Percentiles rank a stretch among this genome's conserved stretches.
phyloP scores from a whole-genome alignment of 2,329 filamentous ascomycete species.

The Chaetothyriales sp. region DNA sequence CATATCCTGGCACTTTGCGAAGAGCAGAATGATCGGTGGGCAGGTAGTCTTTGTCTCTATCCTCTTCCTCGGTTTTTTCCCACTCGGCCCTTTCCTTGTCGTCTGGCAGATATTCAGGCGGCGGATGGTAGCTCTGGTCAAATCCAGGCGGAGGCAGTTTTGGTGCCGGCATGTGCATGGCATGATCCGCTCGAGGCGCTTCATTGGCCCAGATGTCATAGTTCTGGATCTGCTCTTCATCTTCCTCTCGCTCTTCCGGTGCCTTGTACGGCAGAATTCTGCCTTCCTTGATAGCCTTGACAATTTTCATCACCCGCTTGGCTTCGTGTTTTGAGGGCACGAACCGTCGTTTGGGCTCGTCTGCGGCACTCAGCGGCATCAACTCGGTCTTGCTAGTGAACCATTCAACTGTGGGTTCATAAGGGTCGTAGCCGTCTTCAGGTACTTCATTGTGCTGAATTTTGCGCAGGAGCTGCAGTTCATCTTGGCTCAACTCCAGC shows the following conservation, averaged over 20 bases:
- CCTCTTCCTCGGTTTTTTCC: slow-evolving; percentile 76
- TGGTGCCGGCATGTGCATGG: slow-evolving; percentile 89
- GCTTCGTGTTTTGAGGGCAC: slow-evolving; percentile 93
- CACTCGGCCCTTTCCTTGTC: slow-evolving; percentile 70
- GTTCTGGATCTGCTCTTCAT: slow-evolving; percentile 54
- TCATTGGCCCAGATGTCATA: slow-evolving; percentile 97
- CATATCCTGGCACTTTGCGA: slow-evolving; percentile 83
- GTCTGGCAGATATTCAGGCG: slow-evolving; percentile 80
- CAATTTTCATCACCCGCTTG: slow-evolving; percentile 92
- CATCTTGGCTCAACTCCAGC: slow-evolving; percentile 69
- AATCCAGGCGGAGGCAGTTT: slow-evolving; percentile 88
- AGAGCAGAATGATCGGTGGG: slow-evolving; percentile 69
- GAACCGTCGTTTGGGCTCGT: slow-evolving; percentile 90
- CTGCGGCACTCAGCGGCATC: slow-evolving; percentile 88
- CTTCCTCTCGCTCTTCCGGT: slow-evolving; percentile 55
- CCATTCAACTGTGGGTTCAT: slow-evolving; percentile 86
- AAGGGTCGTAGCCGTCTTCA: slow-evolving; percentile 79
- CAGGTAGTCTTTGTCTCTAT: slow-evolving; percentile 76
- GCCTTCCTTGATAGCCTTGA: slow-evolving; percentile 86
- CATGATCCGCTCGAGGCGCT: slow-evolving; percentile 61
- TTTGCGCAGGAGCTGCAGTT: slow-evolving; percentile 74
- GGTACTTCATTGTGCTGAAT: slow-evolving; percentile 80
- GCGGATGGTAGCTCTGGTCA: slow-evolving; percentile 92
- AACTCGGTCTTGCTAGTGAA: slow-evolving; percentile 81
- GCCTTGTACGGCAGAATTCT: slow-evolving; percentile 82